Evolutionary conservation across 2,329 filamentous ascomycete species (phyloP).

Genomic region (Verticillium tricorpus): DNA sequence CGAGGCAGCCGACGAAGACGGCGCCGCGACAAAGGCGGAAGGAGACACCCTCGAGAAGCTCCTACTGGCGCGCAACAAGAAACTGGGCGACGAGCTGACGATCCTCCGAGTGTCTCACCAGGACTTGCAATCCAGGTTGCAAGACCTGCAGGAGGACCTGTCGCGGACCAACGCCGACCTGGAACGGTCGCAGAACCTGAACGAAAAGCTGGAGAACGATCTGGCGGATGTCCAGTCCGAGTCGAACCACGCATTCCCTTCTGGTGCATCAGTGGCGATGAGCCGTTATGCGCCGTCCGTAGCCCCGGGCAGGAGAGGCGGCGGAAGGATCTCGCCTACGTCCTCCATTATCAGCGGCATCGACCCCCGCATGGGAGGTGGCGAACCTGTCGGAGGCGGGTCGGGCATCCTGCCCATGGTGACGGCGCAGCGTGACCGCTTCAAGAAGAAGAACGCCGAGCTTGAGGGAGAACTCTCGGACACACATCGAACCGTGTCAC

Average conservation of each 20-base stretch:
- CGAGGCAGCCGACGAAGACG: conserved; percentile 38
- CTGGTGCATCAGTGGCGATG: conserved; percentile 82
- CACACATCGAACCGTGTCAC: conserved; percentile 74
- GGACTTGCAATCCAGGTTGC: conserved; percentile 77
- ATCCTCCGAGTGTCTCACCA: conserved; percentile 90
- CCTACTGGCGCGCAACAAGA: conserved; percentile 90
- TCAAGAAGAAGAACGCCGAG: conserved; percentile 92
- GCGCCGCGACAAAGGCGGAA: conserved; percentile 50
- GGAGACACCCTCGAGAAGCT: conserved; percentile 87
- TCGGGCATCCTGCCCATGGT: conserved; percentile 96
- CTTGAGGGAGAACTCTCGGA: conserved; percentile 88
- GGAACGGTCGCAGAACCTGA: conserved; percentile 77
- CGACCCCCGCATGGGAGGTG: conserved; percentile 57
- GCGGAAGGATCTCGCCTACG: conserved; percentile 73
- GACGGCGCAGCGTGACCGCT: conserved; percentile 93
- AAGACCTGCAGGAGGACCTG: conserved; percentile 77
- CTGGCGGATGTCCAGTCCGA: conserved; percentile 83
- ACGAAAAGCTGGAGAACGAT: conserved; percentile 87
- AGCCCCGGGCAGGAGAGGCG: conserved; percentile 56
- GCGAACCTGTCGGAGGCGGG: conserved; percentile 65
- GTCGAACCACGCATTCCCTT: conserved; percentile 77
- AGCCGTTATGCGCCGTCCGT: conserved; percentile 68
- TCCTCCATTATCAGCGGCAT: conserved; percentile 99
- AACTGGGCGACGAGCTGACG: conserved; percentile 88
- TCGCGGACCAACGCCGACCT: conserved; percentile 80